phyloP scores from a whole-genome alignment of 805 yeast genomes.

The Candida xiaguanensis region DNA sequence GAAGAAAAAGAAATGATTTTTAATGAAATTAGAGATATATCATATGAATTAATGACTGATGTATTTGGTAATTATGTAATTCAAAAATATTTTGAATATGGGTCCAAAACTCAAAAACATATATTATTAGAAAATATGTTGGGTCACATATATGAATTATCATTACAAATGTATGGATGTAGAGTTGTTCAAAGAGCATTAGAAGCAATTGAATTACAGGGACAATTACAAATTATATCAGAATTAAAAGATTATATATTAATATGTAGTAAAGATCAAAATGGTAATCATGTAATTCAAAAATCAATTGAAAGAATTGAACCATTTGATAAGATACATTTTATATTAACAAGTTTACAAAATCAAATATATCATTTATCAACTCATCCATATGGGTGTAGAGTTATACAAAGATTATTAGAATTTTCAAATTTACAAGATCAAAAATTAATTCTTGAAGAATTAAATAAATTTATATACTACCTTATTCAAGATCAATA shows the following conservation, averaged over 20 bases:
- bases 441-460: constrained; percentile 63
- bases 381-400: constrained; percentile 95
- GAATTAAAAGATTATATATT: constrained; percentile 72
- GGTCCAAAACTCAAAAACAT: constrained; percentile 64
- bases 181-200: constrained; percentile 94
- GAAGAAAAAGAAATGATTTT: constrained; percentile 78
- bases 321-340: constrained; percentile 65
- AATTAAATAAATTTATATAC: constrained; percentile 67
- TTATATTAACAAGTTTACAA: constrained; percentile 67
- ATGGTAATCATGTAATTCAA: constrained; percentile 97
- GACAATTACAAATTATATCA: constrained; percentile 62
- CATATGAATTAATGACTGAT: constrained; percentile 84
- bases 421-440: constrained; percentile 71
- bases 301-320: constrained; percentile 79
- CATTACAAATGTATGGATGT: constrained; percentile 97
- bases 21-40: constrained; percentile 72
- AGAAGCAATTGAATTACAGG: constrained; percentile 61
- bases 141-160: constrained; percentile 69
- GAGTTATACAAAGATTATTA: constrained; percentile 89
- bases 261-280: constrained; percentile 73
- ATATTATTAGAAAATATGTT: constrained; percentile 67
- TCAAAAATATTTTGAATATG: constrained; percentile 88
- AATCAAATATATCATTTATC: constrained; percentile 79
- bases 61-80: constrained; percentile 97
- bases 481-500: constrained; percentile 91